Evolutionary conservation across 306 rosid genomes (phyloP).

Genomic region (Vigna unguiculata): DNA sequence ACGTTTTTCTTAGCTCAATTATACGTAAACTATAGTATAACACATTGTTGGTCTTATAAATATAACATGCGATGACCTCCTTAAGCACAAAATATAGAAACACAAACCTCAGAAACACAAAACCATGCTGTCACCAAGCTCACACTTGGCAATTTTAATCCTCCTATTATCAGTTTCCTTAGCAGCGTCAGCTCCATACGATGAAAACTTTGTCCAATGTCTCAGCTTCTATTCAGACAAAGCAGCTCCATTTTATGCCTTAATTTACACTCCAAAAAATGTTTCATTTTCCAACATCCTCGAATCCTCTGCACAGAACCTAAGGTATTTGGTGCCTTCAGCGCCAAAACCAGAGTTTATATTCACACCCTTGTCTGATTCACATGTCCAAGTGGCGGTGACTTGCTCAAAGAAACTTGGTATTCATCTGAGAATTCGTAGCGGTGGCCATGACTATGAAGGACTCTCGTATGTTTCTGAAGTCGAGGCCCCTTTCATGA

Average conservation of each 20-base stretch:
- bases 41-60: conserved; percentile 23
- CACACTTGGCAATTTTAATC: conserved; percentile 39
- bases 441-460: conserved; percentile 91
- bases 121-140: conserved; percentile 49
- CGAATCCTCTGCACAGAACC: conserved; percentile 63
- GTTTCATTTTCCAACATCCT: conserved; percentile 54
- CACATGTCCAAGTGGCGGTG: conserved; percentile 71
- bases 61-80: conserved; percentile 17
- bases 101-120: conserved; percentile 17
- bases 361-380: conserved; percentile 66
- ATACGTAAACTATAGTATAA: conserved; percentile 17
- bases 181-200: conserved; percentile 49
- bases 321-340: conserved; percentile 58
- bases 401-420: conserved; percentile 67
- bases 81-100: conserved; percentile 36
- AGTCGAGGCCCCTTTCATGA: conserved; percentile 60
- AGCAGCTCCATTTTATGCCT: conserved; percentile 48
- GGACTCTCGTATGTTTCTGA: conserved; percentile 79
- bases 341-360: conserved; percentile 75
- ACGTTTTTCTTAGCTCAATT: conserved; percentile 54
- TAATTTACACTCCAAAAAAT: conserved; percentile 46
- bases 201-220: conserved; percentile 57
- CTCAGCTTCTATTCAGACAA: conserved; percentile 51
- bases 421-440: conserved; percentile 67
- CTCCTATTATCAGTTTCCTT: conserved; percentile 52